These are phyloP conservation scores for Lipomyces anomalus DNA, from an alignment of 805 yeast species.

Conservation along the genomic window DNA sequence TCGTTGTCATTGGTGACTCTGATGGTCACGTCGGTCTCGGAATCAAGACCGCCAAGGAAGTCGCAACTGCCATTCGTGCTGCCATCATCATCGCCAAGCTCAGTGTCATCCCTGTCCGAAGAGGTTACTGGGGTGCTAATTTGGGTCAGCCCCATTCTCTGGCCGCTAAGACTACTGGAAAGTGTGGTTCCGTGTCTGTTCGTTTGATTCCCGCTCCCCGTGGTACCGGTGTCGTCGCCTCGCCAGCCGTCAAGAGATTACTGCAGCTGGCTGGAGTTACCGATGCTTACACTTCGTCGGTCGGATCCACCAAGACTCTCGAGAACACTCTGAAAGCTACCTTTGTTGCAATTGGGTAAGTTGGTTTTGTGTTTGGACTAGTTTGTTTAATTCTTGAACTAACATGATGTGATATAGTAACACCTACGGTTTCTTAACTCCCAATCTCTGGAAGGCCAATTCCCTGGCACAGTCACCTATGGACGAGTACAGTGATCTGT, in stretches of 20 bases:
- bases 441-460: slow-evolving; percentile 93
- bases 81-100: slow-evolving; percentile 99
- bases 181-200: slow-evolving; percentile 99
- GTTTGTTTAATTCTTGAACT: not conserved
- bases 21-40: slow-evolving; percentile 99
- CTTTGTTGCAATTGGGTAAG: slow-evolving; percentile 76
- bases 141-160: slow-evolving; percentile 99
- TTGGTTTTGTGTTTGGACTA: not conserved
- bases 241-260: slow-evolving; percentile 98
- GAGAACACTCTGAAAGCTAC: slow-evolving; percentile 99
- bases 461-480: slow-evolving; percentile 86
- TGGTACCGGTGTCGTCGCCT: slow-evolving; percentile 99
- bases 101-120: slow-evolving; percentile 98
- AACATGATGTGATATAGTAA: slow-evolving; percentile 51
- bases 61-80: slow-evolving; percentile 99
- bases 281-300: slow-evolving; percentile 97
- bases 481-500: slow-evolving; percentile 61
- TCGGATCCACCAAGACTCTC: slow-evolving; percentile 98
- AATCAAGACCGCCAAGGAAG: slow-evolving; percentile 99
- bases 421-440: slow-evolving; percentile 99
- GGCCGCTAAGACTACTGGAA: slow-evolving; percentile 97
- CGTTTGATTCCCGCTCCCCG: slow-evolving; percentile 99
- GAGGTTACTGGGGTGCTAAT: slow-evolving; percentile 99
- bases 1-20: slow-evolving; percentile 98
- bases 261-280: slow-evolving; percentile 99